These are phyloP conservation scores for Dissophora ornata DNA, from an alignment of 192 early-diverging fungal species.

Conservation along the genomic window DNA sequence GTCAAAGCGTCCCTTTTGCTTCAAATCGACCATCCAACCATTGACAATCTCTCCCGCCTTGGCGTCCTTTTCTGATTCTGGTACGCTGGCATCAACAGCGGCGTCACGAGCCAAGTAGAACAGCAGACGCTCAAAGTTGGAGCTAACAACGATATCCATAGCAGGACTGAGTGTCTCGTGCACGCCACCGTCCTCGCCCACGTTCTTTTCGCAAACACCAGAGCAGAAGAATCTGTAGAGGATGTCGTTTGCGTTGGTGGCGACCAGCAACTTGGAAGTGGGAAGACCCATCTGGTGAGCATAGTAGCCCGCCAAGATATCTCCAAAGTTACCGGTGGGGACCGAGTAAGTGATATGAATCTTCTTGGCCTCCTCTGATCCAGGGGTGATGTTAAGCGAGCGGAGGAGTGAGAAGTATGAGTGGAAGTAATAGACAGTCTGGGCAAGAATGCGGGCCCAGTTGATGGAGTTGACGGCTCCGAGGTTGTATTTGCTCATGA, in stretches of 20 bases:
- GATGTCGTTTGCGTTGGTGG: constrained; percentile 99
- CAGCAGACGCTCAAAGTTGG: constrained; percentile 97
- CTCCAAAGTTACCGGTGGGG: constrained; percentile 99
- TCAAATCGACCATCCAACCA: constrained; percentile 85
- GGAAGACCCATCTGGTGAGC: constrained; percentile 94
- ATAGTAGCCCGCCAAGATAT: constrained; percentile 92
- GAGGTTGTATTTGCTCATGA: constrained; percentile 80
- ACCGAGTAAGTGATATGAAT: constrained; percentile 81
- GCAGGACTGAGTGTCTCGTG: constrained; percentile 90
- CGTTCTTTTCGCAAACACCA: constrained; percentile 85
- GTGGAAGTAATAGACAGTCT: constrained; percentile 96
- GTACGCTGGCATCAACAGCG: constrained; percentile 52
- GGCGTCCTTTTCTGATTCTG: constrained; percentile 56
- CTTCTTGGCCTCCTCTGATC: constrained; percentile 54
- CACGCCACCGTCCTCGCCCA: constrained; percentile 62
- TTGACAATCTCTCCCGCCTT: constrained; percentile 69
- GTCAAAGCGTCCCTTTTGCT: constrained; percentile 74
- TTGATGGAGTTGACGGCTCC: constrained; percentile 99
- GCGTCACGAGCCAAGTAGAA: constrained; percentile 87
- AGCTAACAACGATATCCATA: constrained; percentile 97
- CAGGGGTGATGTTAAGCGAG: constrained; percentile 59
- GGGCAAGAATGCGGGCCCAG: constrained; percentile 97
- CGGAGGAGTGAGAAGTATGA: constrained; percentile 80
- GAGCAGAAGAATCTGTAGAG: constrained; percentile 92
- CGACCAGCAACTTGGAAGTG: constrained; percentile 79